Evolutionary conservation across 1,139 yeast genomes (phyloP), one percentile per base, ranked within the genome.

Genomic region (Candida labiduridarum): DNA sequence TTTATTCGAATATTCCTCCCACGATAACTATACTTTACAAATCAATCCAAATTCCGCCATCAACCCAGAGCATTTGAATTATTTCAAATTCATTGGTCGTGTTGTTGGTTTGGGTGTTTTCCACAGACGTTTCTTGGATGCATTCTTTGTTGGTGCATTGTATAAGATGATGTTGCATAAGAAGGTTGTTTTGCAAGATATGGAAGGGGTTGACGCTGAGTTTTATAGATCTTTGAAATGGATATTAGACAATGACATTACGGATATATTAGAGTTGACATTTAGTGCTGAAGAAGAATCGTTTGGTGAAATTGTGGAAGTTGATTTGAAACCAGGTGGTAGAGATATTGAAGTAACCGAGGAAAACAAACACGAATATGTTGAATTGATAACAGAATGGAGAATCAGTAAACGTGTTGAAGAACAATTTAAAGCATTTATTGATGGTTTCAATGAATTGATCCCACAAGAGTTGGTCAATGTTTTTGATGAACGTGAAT

Each of bases 121-220:
- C 92, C 99, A 94, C 68, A 84, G 99, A 70, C 83, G 99, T 69
- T 94, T 94, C 76, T 76, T 94, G 67, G 99, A 94, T 71, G 98
- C 98, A 0, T 94, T 94, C 80, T 95, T 94, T 70, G 96, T 94
- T 64, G 97, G 97, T 56, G 99, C 99, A 1, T 83, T 94, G 67
- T 95, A 95, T 73, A 94, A 94, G 76, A 91, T 94, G 98, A 91
- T 94, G 89, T 79, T 94, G 60, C 89, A 87, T 66, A 94, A 94
- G 73, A 91, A 91, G 76, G 96, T 94, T 57, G 94, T 90, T 2
- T 76, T 94, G 59, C 96, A 90, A 68, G 99, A 94, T 73, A 89
- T 94, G 96, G 99, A 95, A 71, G 96, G 98, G 69, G 97, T 94
- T 54, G 99, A 94, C 71, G 94, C 96, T 14, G 99, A 95, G 64